Conservation (phyloP, 2,329 filamentous ascomycete species). For the Verruconis gallopava region DNA sequence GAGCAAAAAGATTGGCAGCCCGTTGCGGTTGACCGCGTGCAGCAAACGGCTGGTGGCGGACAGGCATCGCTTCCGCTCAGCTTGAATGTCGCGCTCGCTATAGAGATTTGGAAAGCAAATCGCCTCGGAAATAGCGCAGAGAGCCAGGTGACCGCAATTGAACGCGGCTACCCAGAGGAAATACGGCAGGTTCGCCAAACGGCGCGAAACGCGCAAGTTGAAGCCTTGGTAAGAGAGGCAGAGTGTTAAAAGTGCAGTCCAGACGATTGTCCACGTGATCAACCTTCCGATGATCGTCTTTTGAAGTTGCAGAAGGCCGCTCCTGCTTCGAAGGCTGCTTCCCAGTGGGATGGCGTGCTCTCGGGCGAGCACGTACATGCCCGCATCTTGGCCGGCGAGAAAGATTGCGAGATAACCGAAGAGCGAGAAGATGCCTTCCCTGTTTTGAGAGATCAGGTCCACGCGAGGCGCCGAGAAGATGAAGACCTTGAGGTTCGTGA, state of each 20-base stretch:
- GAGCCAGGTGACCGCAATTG: constrained; percentile 70
- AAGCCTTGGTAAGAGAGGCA: constrained; percentile 61
- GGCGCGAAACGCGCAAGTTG: constrained; percentile 66
- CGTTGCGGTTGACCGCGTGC: constrained; percentile 76
- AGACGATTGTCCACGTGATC: constrained; percentile 50
- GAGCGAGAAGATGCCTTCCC: constrained; percentile 93
- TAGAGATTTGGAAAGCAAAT: constrained; percentile 64
- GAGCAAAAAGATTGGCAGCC: constrained; percentile 68
- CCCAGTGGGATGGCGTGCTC: constrained; percentile 11
- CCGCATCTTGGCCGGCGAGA: constrained; percentile 72
- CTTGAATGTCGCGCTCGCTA: constrained; percentile 29
- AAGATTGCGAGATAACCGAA: constrained; percentile 91
- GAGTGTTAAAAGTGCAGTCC: constrained; percentile 57
- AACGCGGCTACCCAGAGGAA: constrained; percentile 86
- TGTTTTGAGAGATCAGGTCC: constrained; percentile 74
- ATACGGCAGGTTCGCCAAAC: constrained; percentile 87
- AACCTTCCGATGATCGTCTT: constrained; percentile 51
- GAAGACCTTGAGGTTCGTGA: constrained; percentile 65
- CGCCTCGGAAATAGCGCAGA: constrained; percentile 67
- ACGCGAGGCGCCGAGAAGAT: constrained; percentile 71
- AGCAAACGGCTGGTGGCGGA: constrained; percentile 71
- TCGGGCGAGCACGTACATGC: constrained; percentile 63
- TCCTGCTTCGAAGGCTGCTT: background rate
- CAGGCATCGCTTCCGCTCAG: constrained; percentile 50
- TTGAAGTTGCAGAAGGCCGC: background rate